Conservation (phyloP, 805 yeast species). For the Priceomyces castillae region DNA sequence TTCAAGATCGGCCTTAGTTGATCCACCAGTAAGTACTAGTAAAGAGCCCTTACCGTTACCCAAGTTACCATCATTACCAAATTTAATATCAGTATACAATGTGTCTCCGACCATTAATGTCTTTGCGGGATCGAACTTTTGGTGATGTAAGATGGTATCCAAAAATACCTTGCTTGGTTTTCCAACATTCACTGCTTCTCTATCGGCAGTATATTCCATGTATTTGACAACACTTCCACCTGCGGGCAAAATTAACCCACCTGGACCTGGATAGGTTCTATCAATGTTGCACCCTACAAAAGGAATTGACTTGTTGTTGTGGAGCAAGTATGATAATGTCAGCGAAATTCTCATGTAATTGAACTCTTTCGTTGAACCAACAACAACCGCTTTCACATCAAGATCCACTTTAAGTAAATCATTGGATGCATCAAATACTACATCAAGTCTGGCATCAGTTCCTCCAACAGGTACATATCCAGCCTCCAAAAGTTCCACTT, state of each 20-base stretch:
- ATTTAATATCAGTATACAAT: conserved; percentile 41
- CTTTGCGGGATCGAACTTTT: conserved; percentile 23
- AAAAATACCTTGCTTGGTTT: conserved; percentile 35
- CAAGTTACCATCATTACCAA: conserved; percentile 39
- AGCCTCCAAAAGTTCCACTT: conserved; percentile 28
- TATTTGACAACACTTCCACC: conserved; percentile 40
- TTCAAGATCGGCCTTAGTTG: conserved; percentile 24
- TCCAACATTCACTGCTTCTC: conserved; percentile 36
- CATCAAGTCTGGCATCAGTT: conserved; percentile 24
- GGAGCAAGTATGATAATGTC: conserved; percentile 37
- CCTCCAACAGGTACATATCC: conserved; percentile 39
- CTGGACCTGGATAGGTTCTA: conserved; percentile 38
- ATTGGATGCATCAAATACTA: conserved; percentile 23
- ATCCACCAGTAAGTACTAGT: conserved; percentile 38
- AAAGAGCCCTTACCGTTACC: conserved; percentile 31
- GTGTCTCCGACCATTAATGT: conserved; percentile 44
- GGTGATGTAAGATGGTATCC: conserved; percentile 26
- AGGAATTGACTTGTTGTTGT: conserved; percentile 29
- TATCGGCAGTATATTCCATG: conserved; percentile 34
- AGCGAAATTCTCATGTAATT: conserved; percentile 36
- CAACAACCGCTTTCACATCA: conserved; percentile 39
- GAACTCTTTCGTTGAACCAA: conserved; percentile 37
- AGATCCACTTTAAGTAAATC: conserved; percentile 31
- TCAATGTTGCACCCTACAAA: conserved; percentile 43
- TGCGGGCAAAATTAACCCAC: conserved; percentile 37